Conservation (phyloP, 73 alveolate genomes). For the Breviolum minutum region DNA sequence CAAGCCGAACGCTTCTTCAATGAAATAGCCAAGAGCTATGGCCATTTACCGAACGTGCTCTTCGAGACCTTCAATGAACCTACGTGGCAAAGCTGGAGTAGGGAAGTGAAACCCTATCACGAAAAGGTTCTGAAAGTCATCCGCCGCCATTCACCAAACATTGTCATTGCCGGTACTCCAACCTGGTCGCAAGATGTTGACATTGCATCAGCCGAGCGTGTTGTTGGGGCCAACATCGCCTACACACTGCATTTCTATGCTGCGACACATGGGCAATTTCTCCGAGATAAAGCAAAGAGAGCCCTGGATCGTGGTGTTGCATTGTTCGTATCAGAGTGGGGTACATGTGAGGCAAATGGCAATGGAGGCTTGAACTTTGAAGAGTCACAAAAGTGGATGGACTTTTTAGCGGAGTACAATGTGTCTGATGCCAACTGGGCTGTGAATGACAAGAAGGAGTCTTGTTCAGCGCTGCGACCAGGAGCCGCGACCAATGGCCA, state of each 20-base stretch:
- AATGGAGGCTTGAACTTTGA: constrained; percentile 45
- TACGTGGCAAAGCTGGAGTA: constrained; percentile 86
- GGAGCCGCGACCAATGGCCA: constrained; percentile 68
- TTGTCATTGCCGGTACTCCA: constrained; percentile 74
- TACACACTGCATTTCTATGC: constrained; percentile 80
- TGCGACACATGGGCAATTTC: constrained; percentile 51
- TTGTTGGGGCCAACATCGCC: constrained; percentile 37
- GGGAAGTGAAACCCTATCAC: constrained; percentile 40
- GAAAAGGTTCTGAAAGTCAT: constrained; percentile 29
- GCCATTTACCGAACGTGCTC: constrained; percentile 68
- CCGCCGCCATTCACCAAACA: constrained; percentile 25
- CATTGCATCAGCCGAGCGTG: constrained; percentile 20
- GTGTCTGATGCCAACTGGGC: constrained; percentile 85
- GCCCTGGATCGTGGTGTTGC: constrained; percentile 56
- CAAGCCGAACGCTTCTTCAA: constrained; percentile 30
- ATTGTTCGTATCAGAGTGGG: constrained; percentile 77
- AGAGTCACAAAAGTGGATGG: constrained; percentile 54
- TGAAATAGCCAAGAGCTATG: constrained; percentile 32
- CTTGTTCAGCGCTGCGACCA: constrained; percentile 79
- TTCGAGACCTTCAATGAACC: constrained; percentile 90
- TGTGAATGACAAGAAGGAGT: constrained; percentile 86
- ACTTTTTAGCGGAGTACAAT: constrained; percentile 39
- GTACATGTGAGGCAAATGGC: constrained; percentile 84
- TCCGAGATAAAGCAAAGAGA: constrained; percentile 34
- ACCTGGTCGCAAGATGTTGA: constrained; percentile 92